phyloP scores from a whole-genome alignment of 2,329 filamentous ascomycete species.

The Curvularia eragrostidis region DNA sequence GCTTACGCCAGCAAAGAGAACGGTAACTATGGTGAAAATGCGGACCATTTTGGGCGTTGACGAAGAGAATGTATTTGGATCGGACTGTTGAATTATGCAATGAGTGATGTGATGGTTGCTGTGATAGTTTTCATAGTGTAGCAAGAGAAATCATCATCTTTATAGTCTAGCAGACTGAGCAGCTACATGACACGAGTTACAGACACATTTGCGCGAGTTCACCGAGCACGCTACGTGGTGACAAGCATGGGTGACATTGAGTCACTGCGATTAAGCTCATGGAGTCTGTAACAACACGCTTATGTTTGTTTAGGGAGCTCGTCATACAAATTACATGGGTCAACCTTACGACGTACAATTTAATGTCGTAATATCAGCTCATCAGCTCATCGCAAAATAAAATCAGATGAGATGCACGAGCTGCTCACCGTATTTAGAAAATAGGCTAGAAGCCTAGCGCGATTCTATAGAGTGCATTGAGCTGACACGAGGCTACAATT shows the following conservation, averaged over 20 bases:
- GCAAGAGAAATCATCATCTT: neutral
- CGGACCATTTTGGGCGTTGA: constrained; percentile 1
- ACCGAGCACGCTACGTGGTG: neutral
- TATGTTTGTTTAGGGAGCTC: too few species aligned
- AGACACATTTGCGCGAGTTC: neutral
- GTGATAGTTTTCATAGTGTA: neutral
- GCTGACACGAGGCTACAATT: too few species aligned
- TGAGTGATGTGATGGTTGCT: neutral
- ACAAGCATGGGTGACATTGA: too few species aligned
- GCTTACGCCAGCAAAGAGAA: constrained; percentile 6
- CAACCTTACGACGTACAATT: too few species aligned
- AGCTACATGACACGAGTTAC: neutral
- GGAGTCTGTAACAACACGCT: too few species aligned
- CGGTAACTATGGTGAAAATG: constrained; percentile 1
- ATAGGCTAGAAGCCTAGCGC: too few species aligned
- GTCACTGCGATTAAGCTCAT: too few species aligned
- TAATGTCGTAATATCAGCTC: too few species aligned
- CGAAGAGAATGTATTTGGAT: neutral
- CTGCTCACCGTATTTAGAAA: too few species aligned
- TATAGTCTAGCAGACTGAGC: neutral
- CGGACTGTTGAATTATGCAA: neutral
- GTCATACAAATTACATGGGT: too few species aligned
- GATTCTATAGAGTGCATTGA: too few species aligned
- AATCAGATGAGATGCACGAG: neutral
- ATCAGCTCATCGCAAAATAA: too few species aligned